Conservation (phyloP, 2,329 filamentous ascomycete genomes). For the Neodidymelliopsis sp. region DNA sequence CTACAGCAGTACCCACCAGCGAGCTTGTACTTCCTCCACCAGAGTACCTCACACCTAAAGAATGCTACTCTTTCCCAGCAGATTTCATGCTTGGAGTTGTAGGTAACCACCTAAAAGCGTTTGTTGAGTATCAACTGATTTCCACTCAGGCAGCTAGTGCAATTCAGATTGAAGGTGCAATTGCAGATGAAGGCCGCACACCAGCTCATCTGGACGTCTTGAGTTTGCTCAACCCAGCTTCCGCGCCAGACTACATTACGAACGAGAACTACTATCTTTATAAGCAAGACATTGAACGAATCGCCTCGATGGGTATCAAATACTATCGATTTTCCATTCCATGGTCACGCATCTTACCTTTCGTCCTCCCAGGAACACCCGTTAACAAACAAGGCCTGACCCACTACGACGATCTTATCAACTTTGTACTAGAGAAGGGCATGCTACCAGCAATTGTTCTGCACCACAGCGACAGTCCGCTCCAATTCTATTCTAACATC, state of each 20-base stretch:
- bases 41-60: slow-evolving; percentile 58
- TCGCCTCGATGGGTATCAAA: slow-evolving; percentile 60
- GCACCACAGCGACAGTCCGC: slow-evolving; percentile 59
- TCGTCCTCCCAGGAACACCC: slow-evolving; percentile 58
- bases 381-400: slow-evolving; percentile 60
- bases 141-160: slow-evolving; percentile 34
- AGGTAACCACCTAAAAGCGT: neutral
- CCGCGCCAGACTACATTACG: slow-evolving; percentile 37
- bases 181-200: slow-evolving; percentile 42
- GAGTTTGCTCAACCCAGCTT: slow-evolving; percentile 17
- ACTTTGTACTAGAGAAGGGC: slow-evolving; percentile 58
- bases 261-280: slow-evolving; percentile 64
- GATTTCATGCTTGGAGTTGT: slow-evolving; percentile 51
- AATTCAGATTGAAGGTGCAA: slow-evolving; percentile 39
- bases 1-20: slow-evolving; percentile 62
- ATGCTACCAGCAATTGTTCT: slow-evolving; percentile 60
- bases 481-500: slow-evolving; percentile 53
- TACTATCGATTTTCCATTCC: slow-evolving; percentile 63
- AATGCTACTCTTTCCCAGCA: slow-evolving; percentile 60
- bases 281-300: slow-evolving; percentile 63
- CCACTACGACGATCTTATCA: slow-evolving; percentile 64
- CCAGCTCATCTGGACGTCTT: slow-evolving; percentile 31
- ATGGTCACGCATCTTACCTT: slow-evolving; percentile 63
- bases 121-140: neutral
- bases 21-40: slow-evolving; percentile 64